Conservation (phyloP, 78 protist genomes). For the Speleostelium caveatum region DNA sequence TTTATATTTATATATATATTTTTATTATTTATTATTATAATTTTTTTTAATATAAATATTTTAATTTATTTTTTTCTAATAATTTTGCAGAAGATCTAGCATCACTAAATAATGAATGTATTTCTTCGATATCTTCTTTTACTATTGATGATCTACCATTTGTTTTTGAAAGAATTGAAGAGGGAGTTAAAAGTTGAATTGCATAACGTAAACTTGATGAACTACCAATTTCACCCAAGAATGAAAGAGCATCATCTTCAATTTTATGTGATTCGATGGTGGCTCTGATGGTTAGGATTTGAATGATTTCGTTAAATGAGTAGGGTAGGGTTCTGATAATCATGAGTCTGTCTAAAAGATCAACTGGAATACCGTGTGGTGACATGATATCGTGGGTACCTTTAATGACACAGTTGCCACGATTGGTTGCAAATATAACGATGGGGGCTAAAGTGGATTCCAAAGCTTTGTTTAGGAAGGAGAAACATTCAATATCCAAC, state of each 20-base stretch:
- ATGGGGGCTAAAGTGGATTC: slow-evolving; percentile 99
- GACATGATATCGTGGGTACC: slow-evolving; percentile 95
- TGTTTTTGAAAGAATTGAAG: slow-evolving; percentile 92
- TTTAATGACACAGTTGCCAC: slow-evolving; percentile 91
- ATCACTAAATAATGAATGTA: slow-evolving; percentile 94
- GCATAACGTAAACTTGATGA: slow-evolving; percentile 94
- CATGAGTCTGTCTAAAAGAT: slow-evolving; percentile 96
- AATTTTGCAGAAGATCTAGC: slow-evolving; percentile 97
- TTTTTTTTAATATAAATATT: slow-evolving; percentile 61
- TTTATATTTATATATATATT: background rate
- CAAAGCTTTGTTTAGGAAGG: slow-evolving; percentile 99
- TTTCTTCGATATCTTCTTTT: slow-evolving; percentile 92
- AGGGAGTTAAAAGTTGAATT: slow-evolving; percentile 98
- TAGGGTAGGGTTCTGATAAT: slow-evolving; percentile 98
- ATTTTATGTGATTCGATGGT: slow-evolving; percentile 90
- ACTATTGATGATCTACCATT: slow-evolving; percentile 84
- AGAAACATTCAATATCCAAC: slow-evolving; percentile 99
- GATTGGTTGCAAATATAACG: slow-evolving; percentile 99
- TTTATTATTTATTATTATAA: background rate
- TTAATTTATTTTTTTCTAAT: slow-evolving; percentile 80
- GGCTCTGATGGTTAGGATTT: slow-evolving; percentile 94
- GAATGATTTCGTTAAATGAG: slow-evolving; percentile 83
- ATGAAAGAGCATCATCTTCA: slow-evolving; percentile 89
- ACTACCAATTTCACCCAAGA: slow-evolving; percentile 88
- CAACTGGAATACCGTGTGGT: slow-evolving; percentile 99